Evolutionary conservation across 192 early-diverging fungal genomes (phyloP).

Genomic region (Kappamyces sp.): DNA sequence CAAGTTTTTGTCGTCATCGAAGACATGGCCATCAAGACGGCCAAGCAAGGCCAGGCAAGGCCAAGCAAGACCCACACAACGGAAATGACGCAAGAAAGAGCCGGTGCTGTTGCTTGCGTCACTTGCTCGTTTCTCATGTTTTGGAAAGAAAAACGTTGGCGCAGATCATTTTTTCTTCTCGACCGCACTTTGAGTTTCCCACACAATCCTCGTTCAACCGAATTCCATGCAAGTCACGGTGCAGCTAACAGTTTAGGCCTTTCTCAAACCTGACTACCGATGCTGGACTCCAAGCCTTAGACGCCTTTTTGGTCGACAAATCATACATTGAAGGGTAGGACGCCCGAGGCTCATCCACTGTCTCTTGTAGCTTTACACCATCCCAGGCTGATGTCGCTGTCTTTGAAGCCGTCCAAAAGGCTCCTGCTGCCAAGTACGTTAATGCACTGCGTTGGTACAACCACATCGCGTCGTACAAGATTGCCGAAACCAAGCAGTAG

Average conservation of each 20-base stretch:
- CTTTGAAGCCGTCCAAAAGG: slow-evolving; percentile 68
- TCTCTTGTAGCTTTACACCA: slow-evolving; percentile 34
- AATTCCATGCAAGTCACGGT: not conserved
- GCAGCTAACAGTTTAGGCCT: not conserved
- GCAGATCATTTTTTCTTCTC: slow-evolving; percentile 11
- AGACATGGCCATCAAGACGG: not conserved
- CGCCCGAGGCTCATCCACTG: slow-evolving; percentile 12
- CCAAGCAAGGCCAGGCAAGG: not conserved
- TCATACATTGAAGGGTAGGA: slow-evolving; percentile 23
- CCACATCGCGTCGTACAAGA: slow-evolving; percentile 61
- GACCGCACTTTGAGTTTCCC: slow-evolving; percentile 2
- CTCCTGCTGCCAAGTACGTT: slow-evolving; percentile 73
- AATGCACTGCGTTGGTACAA: slow-evolving; percentile 94
- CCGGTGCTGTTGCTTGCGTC: not conserved
- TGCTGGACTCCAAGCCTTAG: slow-evolving; percentile 18
- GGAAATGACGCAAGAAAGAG: not conserved
- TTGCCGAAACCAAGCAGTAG: not conserved
- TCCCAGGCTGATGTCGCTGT: slow-evolving; percentile 82
- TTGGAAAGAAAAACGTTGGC: slow-evolving; percentile 12
- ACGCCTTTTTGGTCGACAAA: slow-evolving; percentile 12
- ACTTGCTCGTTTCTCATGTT: slow-evolving; percentile 8
- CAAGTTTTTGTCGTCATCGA: slow-evolving; percentile 14
- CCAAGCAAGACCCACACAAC: not conserved
- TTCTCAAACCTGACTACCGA: slow-evolving; percentile 16
- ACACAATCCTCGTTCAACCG: not conserved